These are phyloP conservation scores for Yamadazyma conglobata DNA, from an alignment of 1,139 yeast species.

Conservation along the genomic window DNA sequence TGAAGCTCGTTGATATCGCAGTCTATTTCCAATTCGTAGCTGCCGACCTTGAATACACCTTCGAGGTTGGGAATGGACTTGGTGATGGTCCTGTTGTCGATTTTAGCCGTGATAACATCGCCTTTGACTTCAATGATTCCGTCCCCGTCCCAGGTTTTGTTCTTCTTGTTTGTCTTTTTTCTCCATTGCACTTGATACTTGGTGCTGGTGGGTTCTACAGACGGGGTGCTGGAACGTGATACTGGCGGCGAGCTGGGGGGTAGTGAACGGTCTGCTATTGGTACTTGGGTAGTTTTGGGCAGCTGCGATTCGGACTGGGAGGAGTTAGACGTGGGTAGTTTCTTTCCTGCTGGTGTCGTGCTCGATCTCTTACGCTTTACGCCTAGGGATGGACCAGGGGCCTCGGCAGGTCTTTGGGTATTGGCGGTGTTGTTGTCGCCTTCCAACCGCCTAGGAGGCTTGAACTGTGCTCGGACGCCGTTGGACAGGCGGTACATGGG, in stretches of 20 bases:
- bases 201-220: no score
- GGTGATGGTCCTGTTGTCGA: conserved; percentile 11
- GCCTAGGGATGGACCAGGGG: no score
- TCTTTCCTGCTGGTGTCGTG: no score
- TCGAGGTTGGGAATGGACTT: conserved; percentile 23
- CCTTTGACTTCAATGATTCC: conserved; percentile 44
- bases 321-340: no score
- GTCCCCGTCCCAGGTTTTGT: conserved; percentile 96
- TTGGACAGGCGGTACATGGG: conserved; percentile 8
- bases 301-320: no score
- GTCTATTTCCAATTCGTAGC: conserved; percentile 55
- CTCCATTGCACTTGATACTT: conserved; percentile 55
- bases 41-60: conserved; percentile 45
- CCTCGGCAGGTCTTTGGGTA: no score
- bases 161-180: conserved; percentile 68
- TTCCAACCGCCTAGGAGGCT: conserved; percentile 19
- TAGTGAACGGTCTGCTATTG: no score
- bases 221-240: not conserved
- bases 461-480: conserved; percentile 14
- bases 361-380: no score
- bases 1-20: conserved; percentile 26
- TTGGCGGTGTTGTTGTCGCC: no score
- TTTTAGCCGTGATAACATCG: conserved; percentile 10
- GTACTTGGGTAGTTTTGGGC: no score
- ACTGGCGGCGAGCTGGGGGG: no score